These are phyloP conservation scores for Parastagonospora avenae DNA, from an alignment of 2,329 filamentous ascomycete genomes.

Conservation along the genomic window DNA sequence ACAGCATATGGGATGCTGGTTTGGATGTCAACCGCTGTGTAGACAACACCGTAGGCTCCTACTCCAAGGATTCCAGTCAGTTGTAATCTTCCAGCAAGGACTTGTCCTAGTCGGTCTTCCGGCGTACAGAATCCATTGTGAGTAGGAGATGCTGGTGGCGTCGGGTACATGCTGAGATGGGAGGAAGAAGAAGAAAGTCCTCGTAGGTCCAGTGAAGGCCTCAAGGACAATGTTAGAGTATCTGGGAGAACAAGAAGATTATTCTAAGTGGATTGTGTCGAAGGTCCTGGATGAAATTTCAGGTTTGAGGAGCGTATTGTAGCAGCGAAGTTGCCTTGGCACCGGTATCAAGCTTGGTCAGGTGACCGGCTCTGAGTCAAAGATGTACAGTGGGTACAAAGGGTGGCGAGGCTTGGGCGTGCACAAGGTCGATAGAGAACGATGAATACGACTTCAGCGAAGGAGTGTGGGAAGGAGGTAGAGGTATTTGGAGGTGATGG, in stretches of 20 bases:
- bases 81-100: conserved; percentile 82
- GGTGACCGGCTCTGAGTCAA: conserved; percentile 22
- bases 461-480: conserved; percentile 27
- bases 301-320: conserved; percentile 16
- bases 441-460: conserved; percentile 23
- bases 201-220: conserved; percentile 49
- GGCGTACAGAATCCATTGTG: conserved; percentile 58
- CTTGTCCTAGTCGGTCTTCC: conserved; percentile 83
- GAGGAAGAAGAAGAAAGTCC: conserved; percentile 31
- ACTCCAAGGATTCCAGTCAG: conserved; percentile 86
- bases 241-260: conserved; percentile 16
- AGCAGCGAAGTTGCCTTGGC: conserved; percentile 1
- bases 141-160: conserved; percentile 56
- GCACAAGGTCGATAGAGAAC: conserved; percentile 13
- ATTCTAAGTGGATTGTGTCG: conserved; percentile 5
- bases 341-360: conserved; percentile 13
- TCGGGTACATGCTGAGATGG: conserved; percentile 53
- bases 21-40: conserved; percentile 83
- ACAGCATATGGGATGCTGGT: conserved; percentile 87
- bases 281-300: background rate
- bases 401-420: conserved; percentile 10
- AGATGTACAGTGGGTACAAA: conserved; percentile 2
- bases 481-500: conserved; percentile 17
- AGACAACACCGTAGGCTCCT: conserved; percentile 96
- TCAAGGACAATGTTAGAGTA: conserved; percentile 40